Conservation (phyloP, 2,329 filamentous ascomycete species). For the Didymella arachidicola region DNA sequence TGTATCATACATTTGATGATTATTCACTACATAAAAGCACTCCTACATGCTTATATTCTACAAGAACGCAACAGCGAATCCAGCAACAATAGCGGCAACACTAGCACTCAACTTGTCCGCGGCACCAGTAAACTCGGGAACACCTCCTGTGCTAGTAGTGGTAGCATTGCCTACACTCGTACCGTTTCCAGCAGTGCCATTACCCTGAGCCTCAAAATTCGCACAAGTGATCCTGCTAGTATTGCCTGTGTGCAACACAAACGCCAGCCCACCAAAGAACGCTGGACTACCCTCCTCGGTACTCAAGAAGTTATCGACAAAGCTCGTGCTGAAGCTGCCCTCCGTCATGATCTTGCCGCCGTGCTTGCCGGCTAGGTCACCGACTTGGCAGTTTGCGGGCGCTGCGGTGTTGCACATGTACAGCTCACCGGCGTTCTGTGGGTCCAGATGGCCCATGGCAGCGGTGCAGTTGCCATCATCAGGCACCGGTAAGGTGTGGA, state of each 20-base stretch:
- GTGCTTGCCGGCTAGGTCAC: slow-evolving; percentile 55
- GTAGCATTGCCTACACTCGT: slow-evolving; percentile 16
- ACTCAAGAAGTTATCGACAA: slow-evolving; percentile 59
- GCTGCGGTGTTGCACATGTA: slow-evolving; percentile 43
- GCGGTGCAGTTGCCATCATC: slow-evolving; percentile 50
- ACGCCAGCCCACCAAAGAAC: slow-evolving; percentile 60
- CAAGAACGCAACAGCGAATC: slow-evolving; percentile 24
- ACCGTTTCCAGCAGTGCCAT: slow-evolving; percentile 17
- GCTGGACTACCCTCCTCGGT: slow-evolving; percentile 49
- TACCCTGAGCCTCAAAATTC: slow-evolving; percentile 64
- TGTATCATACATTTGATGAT: not conserved
- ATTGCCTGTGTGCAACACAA: slow-evolving; percentile 62
- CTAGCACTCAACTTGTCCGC: slow-evolving; percentile 20
- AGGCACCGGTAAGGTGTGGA: slow-evolving; percentile 50
- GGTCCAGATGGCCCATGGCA: slow-evolving; percentile 50
- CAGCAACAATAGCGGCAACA: slow-evolving; percentile 18
- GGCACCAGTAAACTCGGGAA: slow-evolving; percentile 28
- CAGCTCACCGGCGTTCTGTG: slow-evolving; percentile 46
- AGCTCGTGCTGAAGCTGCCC: slow-evolving; percentile 41
- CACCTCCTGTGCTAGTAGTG: slow-evolving; percentile 19
- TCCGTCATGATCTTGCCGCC: slow-evolving; percentile 45
- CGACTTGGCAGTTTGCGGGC: slow-evolving; percentile 50
- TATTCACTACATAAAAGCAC: not conserved
- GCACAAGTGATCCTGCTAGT: slow-evolving; percentile 62
- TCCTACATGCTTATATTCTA: not conserved